These are phyloP conservation scores for Boletus subcaerulescens DNA, from an alignment of 768 basidiomycete species.

Conservation along the genomic window DNA sequence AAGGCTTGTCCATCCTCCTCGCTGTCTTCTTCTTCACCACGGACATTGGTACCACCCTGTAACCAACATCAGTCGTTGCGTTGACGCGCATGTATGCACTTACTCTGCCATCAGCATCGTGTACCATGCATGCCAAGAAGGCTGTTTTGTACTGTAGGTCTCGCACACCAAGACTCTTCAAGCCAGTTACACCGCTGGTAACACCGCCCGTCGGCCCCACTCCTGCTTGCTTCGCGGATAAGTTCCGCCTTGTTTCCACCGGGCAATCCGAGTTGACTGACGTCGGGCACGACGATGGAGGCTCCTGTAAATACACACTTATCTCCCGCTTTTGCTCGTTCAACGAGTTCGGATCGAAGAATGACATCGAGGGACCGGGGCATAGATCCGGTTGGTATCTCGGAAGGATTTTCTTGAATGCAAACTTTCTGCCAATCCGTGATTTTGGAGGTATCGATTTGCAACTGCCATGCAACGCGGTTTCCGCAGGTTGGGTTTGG, in stretches of 20 bases:
- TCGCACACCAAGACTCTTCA: slow-evolving; percentile 92
- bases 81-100: slow-evolving; percentile 29
- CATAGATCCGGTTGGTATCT: slow-evolving; percentile 98
- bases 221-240: slow-evolving; percentile 77
- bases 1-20: slow-evolving; percentile 82
- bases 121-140: slow-evolving; percentile 97
- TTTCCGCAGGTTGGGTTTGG: slow-evolving; percentile 95
- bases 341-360: slow-evolving; percentile 91
- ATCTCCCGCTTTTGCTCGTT: slow-evolving; percentile 98
- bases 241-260: slow-evolving; percentile 92
- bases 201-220: slow-evolving; percentile 62
- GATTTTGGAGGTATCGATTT: slow-evolving; percentile 94
- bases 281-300: slow-evolving; percentile 98
- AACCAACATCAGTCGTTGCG: not conserved
- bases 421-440: slow-evolving; percentile 99
- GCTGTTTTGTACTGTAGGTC: slow-evolving; percentile 99
- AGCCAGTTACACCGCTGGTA: slow-evolving; percentile 83
- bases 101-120: slow-evolving; percentile 85
- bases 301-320: slow-evolving; percentile 98
- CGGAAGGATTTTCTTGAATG: slow-evolving; percentile 97
- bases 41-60: slow-evolving; percentile 81
- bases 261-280: slow-evolving; percentile 93
- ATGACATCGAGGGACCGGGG: slow-evolving; percentile 96
- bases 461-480: slow-evolving; percentile 85
- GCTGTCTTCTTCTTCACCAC: slow-evolving; percentile 82